A percentile compares a stretch with the other conserved stretches of the same genome.
Conservation (phyloP, 2,329 filamentous ascomycete genomes). For the Calycina marina region DNA sequence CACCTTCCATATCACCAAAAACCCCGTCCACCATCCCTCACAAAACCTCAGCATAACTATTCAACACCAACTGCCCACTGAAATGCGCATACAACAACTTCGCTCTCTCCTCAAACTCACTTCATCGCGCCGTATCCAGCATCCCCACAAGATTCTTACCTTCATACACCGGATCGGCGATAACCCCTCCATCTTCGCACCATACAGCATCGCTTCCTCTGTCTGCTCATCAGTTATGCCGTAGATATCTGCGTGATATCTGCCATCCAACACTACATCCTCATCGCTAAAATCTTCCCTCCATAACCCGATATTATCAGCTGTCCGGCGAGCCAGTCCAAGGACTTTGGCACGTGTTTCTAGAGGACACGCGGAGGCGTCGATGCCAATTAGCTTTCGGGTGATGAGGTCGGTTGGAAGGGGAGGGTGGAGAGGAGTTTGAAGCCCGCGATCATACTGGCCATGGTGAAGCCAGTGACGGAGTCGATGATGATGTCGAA, state of each 20-base stretch:
- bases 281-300: slow-evolving; percentile 43
- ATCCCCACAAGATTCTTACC: slow-evolving; percentile 61
- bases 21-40: no score
- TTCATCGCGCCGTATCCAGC: slow-evolving; percentile 51
- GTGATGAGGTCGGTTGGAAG: slow-evolving; percentile 27
- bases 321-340: slow-evolving; percentile 50
- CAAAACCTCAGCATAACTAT: slow-evolving; percentile 36
- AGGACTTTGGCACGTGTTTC: slow-evolving; percentile 52
- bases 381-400: slow-evolving; percentile 50
- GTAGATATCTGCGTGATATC: slow-evolving; percentile 54
- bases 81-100: slow-evolving; percentile 60
- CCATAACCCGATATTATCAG: slow-evolving; percentile 42
- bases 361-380: slow-evolving; percentile 43
- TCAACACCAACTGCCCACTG: slow-evolving; percentile 55
- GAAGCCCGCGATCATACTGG: slow-evolving; percentile 59
- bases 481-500: slow-evolving; percentile 58
- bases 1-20: no score
- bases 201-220: slow-evolving; percentile 53
- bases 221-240: slow-evolving; percentile 52
- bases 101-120: slow-evolving; percentile 39
- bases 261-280: slow-evolving; percentile 47
- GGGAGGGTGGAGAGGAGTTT: slow-evolving; percentile 38
- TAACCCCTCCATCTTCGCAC: slow-evolving; percentile 56
- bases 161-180: slow-evolving; percentile 64
- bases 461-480: slow-evolving; percentile 57